Percentiles rank a stretch among this genome's conserved stretches.
Conservation (phyloP, 331 rosid genomes). For the Quercus tomentella region DNA sequence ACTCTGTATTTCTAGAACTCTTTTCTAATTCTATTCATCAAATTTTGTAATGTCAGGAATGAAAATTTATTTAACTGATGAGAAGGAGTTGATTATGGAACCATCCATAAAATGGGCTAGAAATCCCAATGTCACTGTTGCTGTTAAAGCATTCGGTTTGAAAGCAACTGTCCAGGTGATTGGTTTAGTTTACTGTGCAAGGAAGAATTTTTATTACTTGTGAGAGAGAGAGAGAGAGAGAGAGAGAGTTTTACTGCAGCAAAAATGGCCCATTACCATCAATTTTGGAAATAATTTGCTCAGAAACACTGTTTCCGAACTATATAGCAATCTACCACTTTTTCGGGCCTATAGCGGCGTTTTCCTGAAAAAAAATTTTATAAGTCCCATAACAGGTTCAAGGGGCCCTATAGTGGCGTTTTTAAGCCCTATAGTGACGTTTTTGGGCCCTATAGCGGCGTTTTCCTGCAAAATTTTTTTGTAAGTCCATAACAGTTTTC, state of each 20-base stretch:
- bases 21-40: background rate
- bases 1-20: background rate
- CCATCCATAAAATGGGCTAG: constrained; percentile 88
- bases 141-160: constrained; percentile 80
- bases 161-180: constrained; percentile 87
- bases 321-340: too few relatives aligned
- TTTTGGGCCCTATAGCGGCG: too few relatives aligned
- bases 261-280: too few relatives aligned
- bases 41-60: constrained; percentile 45
- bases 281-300: too few relatives aligned
- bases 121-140: constrained; percentile 75
- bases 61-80: constrained; percentile 84
- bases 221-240: background rate
- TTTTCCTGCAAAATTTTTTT: too few relatives aligned
- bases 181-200: background rate
- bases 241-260: background rate
- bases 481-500: too few relatives aligned
- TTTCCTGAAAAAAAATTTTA: too few relatives aligned
- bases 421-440: too few relatives aligned
- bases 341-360: too few relatives aligned
- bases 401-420: too few relatives aligned
- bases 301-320: too few relatives aligned
- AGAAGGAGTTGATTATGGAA: constrained; percentile 93
- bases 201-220: background rate
- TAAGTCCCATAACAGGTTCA: too few relatives aligned